Conservation (phyloP, 2,329 filamentous ascomycete species). For the Aspergillus hiratsukae region DNA sequence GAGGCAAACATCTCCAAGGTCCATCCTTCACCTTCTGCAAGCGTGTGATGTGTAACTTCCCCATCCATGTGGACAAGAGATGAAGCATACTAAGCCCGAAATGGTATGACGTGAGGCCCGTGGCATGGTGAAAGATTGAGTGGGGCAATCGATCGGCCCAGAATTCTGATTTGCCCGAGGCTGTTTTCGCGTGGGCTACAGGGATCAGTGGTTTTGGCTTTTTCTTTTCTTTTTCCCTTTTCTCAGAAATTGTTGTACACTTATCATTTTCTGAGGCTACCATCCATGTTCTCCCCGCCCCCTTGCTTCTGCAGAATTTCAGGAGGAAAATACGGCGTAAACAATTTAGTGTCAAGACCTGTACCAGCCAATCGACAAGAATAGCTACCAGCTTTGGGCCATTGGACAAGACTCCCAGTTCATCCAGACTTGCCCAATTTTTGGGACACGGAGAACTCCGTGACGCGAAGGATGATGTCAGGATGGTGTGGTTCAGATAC, state of each 20-base stretch:
- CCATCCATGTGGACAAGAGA: neutral
- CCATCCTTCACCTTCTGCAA: neutral
- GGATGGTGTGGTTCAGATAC: neutral
- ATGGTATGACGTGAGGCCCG: conserved; percentile 1
- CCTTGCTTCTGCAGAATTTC: conserved; percentile 4
- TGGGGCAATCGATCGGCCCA: neutral
- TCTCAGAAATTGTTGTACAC: neutral
- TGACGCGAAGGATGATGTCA: neutral
- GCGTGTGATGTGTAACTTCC: neutral
- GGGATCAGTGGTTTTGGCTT: conserved; percentile 12
- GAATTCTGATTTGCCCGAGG: neutral
- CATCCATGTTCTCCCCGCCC: neutral
- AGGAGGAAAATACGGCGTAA: neutral
- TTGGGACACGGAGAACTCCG: neutral
- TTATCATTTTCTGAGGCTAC: conserved; percentile 1
- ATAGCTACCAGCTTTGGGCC: neutral
- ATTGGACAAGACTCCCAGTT: neutral
- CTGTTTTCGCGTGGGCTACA: conserved; percentile 17
- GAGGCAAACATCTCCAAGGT: neutral
- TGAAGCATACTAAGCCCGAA: neutral
- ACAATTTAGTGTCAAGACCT: neutral
- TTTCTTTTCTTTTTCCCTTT: neutral
- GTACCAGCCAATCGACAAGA: neutral
- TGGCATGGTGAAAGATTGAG: neutral
- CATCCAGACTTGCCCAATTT: neutral